Percentiles rank a stretch among this genome's conserved stretches.
Evolutionary conservation across 352 stramenopile genomes (phyloP).

Genomic region (Phytophthora chlamydospora): DNA sequence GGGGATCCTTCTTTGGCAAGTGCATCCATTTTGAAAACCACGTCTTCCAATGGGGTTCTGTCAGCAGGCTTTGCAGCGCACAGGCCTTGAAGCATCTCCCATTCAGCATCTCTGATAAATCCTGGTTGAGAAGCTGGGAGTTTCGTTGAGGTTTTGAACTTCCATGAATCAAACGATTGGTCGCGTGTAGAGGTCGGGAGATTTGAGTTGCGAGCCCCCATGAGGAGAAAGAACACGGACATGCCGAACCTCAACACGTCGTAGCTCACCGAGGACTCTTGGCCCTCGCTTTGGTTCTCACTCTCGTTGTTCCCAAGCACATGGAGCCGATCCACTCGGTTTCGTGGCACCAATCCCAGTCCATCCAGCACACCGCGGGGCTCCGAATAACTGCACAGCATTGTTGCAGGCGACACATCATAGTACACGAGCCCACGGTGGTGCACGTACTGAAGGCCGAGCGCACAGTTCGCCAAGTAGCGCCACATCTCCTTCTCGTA

Average conservation of each 20-base stretch:
- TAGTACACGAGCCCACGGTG: conserved; percentile 39
- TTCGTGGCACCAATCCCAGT: conserved; percentile 25
- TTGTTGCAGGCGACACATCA: conserved; percentile 19
- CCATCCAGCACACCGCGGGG: conserved; percentile 31
- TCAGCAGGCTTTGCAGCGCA: conserved; percentile 20
- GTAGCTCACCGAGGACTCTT: conserved; percentile 18
- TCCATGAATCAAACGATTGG: conserved; percentile 33
- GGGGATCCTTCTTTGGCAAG: conserved; percentile 2
- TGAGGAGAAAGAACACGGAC: conserved; percentile 28
- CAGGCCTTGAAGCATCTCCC: conserved; percentile 25
- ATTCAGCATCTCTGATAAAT: conserved; percentile 30
- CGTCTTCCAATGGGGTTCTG: conserved; percentile 22
- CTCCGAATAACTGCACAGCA: conserved; percentile 31
- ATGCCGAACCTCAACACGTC: conserved; percentile 33
- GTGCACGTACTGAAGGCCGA: conserved; percentile 43
- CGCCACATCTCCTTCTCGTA: conserved; percentile 37
- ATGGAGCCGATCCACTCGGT: conserved; percentile 20
- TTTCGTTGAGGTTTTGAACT: conserved; percentile 22
- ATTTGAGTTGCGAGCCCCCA: conserved; percentile 28
- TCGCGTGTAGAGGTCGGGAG: conserved; percentile 19
- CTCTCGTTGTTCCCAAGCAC: conserved; percentile 8
- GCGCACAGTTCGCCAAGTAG: conserved; percentile 31
- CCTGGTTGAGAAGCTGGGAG: conserved; percentile 21
- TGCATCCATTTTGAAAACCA: conserved; percentile 29
- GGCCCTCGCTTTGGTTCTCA: conserved; percentile 6